Evolutionary conservation across 805 yeast genomes (phyloP).

Genomic region (Metschnikowia orientalis): DNA sequence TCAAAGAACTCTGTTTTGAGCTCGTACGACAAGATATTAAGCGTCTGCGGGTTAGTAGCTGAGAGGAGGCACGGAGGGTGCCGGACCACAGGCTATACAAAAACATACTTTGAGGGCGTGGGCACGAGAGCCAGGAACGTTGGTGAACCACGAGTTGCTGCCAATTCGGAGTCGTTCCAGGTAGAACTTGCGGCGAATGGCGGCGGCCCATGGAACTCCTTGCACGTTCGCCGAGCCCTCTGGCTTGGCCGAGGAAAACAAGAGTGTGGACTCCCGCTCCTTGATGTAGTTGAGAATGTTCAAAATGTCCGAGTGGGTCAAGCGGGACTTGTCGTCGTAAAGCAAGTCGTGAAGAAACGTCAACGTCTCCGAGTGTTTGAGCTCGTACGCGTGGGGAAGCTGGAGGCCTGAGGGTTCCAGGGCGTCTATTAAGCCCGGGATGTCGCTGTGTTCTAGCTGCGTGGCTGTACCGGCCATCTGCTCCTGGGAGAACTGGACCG

Average conservation of each 20-base stretch:
- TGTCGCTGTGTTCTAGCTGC: slow-evolving; percentile 3
- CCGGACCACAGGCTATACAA: not conserved
- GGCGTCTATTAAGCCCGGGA: slow-evolving; percentile 5
- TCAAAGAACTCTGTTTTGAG: slow-evolving; percentile 33
- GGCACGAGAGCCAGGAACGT: slow-evolving; percentile 32
- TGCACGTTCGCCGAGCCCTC: slow-evolving; percentile 26
- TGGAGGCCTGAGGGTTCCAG: slow-evolving; percentile 7
- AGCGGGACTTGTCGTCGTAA: slow-evolving; percentile 31
- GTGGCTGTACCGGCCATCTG: slow-evolving; percentile 9
- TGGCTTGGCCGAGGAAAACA: slow-evolving; percentile 20
- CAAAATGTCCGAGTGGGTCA: slow-evolving; percentile 35
- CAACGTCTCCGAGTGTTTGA: slow-evolving; percentile 38
- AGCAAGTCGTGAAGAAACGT: slow-evolving; percentile 37
- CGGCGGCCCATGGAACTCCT: slow-evolving; percentile 36
- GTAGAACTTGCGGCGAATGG: slow-evolving; percentile 28
- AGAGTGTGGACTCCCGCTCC: slow-evolving; percentile 31
- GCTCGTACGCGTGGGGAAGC: slow-evolving; percentile 31
- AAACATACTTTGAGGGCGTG: slow-evolving; percentile 32
- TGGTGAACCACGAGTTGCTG: slow-evolving; percentile 34
- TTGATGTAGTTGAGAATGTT: slow-evolving; percentile 33
- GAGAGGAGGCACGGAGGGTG: no score
- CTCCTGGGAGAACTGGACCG: slow-evolving; percentile 15
- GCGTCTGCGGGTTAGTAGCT: slow-evolving; percentile 25
- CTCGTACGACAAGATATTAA: slow-evolving; percentile 16
- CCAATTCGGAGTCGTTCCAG: slow-evolving; percentile 34